Base-by-base conservation (phyloP, 2,329 filamentous ascomycete genomes). In the Ciborinia camelliae region DNA sequence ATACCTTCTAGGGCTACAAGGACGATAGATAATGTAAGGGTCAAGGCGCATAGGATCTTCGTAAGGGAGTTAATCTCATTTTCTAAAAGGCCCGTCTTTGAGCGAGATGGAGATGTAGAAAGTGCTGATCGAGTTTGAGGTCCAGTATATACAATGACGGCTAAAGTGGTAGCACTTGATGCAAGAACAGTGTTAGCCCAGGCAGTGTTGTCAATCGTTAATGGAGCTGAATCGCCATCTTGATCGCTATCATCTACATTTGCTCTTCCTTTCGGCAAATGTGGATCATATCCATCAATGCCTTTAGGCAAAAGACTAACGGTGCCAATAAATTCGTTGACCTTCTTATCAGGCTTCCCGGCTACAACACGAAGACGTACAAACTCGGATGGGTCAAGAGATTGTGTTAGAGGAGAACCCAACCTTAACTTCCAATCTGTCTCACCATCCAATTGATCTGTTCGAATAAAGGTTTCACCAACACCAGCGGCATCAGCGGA, bases 101-200 rank as follows among this genome's bases (percentile, higher is more conserved):
- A 97, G 48, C 95, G 86, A 2, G 94, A 96, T 1, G 91, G 87
- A 1, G 92, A 91, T 7, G 95, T 99, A 0, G 95, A 98, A 41
- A 99, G 82, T 7, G 95, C 93, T 32, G 96, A 96, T 65, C 96
- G 87, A 2, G 95, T 99, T 76, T 99, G 91, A 0, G 92, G 88
- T 0, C 95, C 96, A 4, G 95, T 98, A 76, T 99, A 99, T 67
- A 99, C 83, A 59, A 99, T 91, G 1, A 93, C 91, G 2, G 93
- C 94, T 65, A 97, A 82, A 0, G 95, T 95, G 4, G 86, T 90
- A 1, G 90, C 94, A 75, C 93, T 95, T 1, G 94, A 98, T 1
- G 95, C 95, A 66, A 99, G 90, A 30, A 99, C 90, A 0, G 95
- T 99, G 75, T 98, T 99, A 23, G 94, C 94, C 95, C 96, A 99